Percentiles rank a stretch among this genome's conserved stretches.
These are phyloP conservation scores for Phaeosphaeriaceae sp. DNA, from an alignment of 2,329 filamentous ascomycete genomes.

Conservation along the genomic window DNA sequence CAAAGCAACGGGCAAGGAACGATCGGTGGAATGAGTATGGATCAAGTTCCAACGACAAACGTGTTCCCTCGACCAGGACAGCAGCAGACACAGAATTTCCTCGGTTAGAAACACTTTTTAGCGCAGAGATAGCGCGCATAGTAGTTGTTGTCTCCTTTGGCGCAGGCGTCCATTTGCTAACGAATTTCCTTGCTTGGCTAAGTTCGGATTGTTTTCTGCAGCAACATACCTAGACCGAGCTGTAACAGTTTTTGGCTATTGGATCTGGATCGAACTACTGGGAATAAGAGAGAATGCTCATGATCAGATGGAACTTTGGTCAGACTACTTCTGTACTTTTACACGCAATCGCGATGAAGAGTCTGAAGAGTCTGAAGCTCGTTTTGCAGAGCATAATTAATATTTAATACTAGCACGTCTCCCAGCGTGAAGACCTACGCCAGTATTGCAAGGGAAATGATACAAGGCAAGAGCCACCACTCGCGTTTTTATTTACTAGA, in stretches of 20 bases:
- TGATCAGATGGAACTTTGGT: background rate
- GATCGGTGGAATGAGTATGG: slow-evolving; percentile 74
- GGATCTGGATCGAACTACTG: background rate
- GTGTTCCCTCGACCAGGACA: slow-evolving; percentile 82
- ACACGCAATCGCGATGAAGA: slow-evolving; percentile 1
- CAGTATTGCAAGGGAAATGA: too few species aligned
- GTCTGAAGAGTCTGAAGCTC: background rate
- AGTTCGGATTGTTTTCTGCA: background rate
- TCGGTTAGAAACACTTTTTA: slow-evolving; percentile 24
- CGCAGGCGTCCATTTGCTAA: background rate
- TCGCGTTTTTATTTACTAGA: too few species aligned
- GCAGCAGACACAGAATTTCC: slow-evolving; percentile 36
- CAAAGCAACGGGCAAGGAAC: slow-evolving; percentile 78
- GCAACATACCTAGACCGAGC: slow-evolving; percentile 1
- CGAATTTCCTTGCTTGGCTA: background rate
- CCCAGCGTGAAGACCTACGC: too few species aligned
- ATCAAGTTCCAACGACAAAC: slow-evolving; percentile 78
- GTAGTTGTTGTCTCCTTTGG: background rate
- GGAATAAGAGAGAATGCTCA: background rate
- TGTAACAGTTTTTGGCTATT: background rate
- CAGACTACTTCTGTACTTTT: slow-evolving; percentile 1
- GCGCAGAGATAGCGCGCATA: background rate
- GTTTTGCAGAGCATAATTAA: background rate
- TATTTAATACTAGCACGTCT: background rate
- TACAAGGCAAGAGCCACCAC: too few species aligned